phyloP scores from a whole-genome alignment of 164 flowering plant species.

The Tetracentron sinense region DNA sequence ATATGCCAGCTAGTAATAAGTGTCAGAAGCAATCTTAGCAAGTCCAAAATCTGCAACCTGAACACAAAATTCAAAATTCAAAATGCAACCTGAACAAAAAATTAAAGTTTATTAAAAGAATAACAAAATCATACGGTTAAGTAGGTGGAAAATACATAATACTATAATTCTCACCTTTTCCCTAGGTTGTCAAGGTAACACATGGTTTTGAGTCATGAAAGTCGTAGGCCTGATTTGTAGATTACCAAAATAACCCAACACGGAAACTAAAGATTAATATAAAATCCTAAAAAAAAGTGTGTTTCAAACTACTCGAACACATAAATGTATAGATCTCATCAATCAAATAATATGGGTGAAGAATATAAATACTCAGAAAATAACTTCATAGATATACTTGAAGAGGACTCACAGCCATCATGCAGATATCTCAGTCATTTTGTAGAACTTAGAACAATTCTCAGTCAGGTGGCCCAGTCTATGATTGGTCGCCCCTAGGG shows the following conservation, averaged over 20 bases:
- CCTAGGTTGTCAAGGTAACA: too few species aligned
- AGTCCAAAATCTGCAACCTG: slow-evolving; percentile 99
- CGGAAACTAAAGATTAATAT: too few species aligned
- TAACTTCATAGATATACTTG: neutral
- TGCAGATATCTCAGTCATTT: slow-evolving; percentile 94
- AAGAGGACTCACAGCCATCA: slow-evolving; percentile 74
- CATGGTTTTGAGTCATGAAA: too few species aligned
- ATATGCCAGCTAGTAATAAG: too few species aligned
- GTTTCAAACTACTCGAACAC: neutral
- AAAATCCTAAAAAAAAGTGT: neutral
- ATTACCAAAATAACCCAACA: too few species aligned
- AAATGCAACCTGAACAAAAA: too few species aligned
- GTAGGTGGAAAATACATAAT: neutral
- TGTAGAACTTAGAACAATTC: slow-evolving; percentile 87
- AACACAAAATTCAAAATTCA: too few species aligned
- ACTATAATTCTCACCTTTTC: neutral
- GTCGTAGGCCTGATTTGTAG: too few species aligned
- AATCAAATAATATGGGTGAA: neutral
- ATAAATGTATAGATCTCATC: neutral
- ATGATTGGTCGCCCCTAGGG: slow-evolving; percentile 73
- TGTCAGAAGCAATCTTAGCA: slow-evolving; percentile 79
- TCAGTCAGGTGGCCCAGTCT: slow-evolving; percentile 81
- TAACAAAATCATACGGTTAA: neutral
- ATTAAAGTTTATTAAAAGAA: neutral
- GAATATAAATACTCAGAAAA: neutral